Evolutionary conservation across 805 yeast genomes (phyloP).

Genomic region (Candida sakaeoensis): DNA sequence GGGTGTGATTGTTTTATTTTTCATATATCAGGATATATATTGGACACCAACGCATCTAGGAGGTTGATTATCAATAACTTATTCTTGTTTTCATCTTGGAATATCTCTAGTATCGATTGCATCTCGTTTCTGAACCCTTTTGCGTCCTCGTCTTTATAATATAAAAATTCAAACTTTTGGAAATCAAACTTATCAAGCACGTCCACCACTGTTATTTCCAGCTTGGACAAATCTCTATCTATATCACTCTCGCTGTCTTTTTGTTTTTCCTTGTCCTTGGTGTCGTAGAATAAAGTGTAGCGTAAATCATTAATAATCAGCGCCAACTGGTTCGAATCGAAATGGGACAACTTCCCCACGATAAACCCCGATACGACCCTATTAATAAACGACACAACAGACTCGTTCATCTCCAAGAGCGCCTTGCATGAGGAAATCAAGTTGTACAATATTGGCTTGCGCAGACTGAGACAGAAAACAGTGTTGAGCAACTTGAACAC

Average conservation of each 20-base stretch:
- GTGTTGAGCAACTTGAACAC: slow-evolving; percentile 11
- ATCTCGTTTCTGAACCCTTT: slow-evolving; percentile 16
- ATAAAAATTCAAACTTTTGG: neutral
- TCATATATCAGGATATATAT: slow-evolving; percentile 24
- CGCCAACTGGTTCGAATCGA: slow-evolving; percentile 1
- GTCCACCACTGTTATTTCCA: slow-evolving; percentile 11
- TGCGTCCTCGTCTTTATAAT: slow-evolving; percentile 16
- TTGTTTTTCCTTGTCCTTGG: slow-evolving; percentile 5
- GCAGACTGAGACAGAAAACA: slow-evolving; percentile 10
- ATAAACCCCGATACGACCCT: too few species aligned
- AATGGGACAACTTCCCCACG: too few species aligned
- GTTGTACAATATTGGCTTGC: slow-evolving; percentile 13
- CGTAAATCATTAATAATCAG: slow-evolving; percentile 7
- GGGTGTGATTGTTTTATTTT: too few species aligned
- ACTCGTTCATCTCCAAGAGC: slow-evolving; percentile 4
- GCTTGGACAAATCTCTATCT: too few species aligned
- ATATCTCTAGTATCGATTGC: slow-evolving; percentile 13
- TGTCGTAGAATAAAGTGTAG: slow-evolving; percentile 7
- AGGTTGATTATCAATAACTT: slow-evolving; percentile 17
- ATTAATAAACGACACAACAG: slow-evolving; percentile 7
- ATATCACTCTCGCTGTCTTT: too few species aligned
- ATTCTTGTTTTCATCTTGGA: slow-evolving; percentile 17
- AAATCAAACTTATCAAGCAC: slow-evolving; percentile 13
- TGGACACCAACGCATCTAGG: slow-evolving; percentile 20
- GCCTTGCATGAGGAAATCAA: slow-evolving; percentile 4